These are phyloP conservation scores for Bothriochloa decipiens DNA, from an alignment of 176 grass and related monocot genomes.

Conservation along the genomic window DNA sequence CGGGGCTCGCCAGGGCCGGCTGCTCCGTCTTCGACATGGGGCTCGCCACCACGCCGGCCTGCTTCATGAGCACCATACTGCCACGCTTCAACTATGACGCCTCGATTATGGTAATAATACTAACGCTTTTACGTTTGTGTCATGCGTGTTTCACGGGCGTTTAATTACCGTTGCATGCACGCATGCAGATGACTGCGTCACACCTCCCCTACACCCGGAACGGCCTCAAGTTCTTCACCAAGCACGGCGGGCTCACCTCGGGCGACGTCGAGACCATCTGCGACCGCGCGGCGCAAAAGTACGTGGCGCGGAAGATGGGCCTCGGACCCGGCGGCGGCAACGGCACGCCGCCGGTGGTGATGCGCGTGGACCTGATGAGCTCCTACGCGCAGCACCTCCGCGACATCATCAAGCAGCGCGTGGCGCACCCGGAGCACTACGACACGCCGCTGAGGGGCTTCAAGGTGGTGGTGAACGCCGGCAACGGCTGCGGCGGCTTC, in stretches of 20 bases:
- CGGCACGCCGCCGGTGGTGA: conserved; percentile 39
- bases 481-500: conserved; percentile 85
- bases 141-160: too few species aligned
- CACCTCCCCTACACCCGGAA: conserved; percentile 92
- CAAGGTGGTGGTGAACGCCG: conserved; percentile 80
- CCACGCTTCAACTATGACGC: conserved; percentile 70
- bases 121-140: too few species aligned
- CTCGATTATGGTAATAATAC: conserved; percentile 68
- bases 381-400: conserved; percentile 76
- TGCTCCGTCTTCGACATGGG: conserved; percentile 82
- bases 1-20: conserved; percentile 67
- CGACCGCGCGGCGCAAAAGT: conserved; percentile 62
- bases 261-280: conserved; percentile 67
- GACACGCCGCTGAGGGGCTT: conserved; percentile 66
- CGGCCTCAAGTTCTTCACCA: conserved; percentile 93
- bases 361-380: conserved; percentile 69
- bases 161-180: neutral
- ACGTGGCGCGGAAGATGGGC: conserved; percentile 56
- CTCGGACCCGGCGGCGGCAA: neutral
- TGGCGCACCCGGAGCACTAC: conserved; percentile 65
- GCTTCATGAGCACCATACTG: conserved; percentile 85
- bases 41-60: conserved; percentile 82
- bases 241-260: conserved; percentile 59
- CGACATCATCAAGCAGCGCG: conserved; percentile 63
- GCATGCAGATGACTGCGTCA: conserved; percentile 78